Conservation (phyloP, 305 asterid species). For the Fraxinus angustifolia region DNA sequence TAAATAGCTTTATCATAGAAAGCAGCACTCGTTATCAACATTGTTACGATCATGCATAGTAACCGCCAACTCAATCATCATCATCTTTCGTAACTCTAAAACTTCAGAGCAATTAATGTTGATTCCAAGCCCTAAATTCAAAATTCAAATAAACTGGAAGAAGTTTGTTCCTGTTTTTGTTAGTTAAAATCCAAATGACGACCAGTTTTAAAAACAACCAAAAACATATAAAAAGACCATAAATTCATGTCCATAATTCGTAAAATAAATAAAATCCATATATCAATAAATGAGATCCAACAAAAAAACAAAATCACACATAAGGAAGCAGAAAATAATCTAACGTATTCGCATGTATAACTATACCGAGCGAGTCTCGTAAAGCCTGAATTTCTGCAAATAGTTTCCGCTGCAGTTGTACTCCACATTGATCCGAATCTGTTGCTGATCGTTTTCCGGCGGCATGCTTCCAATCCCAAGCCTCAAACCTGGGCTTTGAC, state of each 20-base stretch:
- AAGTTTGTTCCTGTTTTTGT: not conserved
- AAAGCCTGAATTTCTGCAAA: constrained; percentile 71
- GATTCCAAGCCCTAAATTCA: constrained; percentile 13
- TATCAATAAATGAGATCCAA: not conserved
- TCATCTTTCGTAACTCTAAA: not conserved
- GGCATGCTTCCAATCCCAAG: constrained; percentile 60
- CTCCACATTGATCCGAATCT: constrained; percentile 31
- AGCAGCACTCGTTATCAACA: not conserved
- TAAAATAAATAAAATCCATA: not conserved
- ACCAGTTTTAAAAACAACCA: constrained; percentile 6
- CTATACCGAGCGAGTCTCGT: constrained; percentile 77
- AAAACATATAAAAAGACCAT: not conserved
- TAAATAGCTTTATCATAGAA: not conserved
- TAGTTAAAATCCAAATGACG: constrained; percentile 5
- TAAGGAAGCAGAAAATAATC: constrained; percentile 22
- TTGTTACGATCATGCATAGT: not conserved
- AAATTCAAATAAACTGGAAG: not conserved
- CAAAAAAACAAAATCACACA: constrained; percentile 9
- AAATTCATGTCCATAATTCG: not conserved
- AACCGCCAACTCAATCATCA: not conserved
- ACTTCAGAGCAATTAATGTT: not conserved
- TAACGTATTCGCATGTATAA: constrained; percentile 2
- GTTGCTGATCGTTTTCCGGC: constrained; percentile 27
- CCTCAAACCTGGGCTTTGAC: constrained; percentile 37
- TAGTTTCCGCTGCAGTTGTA: constrained; percentile 23